These are phyloP conservation scores for Aleurites moluccanus DNA, from an alignment of 441 rosid genomes.

Conservation along the genomic window DNA sequence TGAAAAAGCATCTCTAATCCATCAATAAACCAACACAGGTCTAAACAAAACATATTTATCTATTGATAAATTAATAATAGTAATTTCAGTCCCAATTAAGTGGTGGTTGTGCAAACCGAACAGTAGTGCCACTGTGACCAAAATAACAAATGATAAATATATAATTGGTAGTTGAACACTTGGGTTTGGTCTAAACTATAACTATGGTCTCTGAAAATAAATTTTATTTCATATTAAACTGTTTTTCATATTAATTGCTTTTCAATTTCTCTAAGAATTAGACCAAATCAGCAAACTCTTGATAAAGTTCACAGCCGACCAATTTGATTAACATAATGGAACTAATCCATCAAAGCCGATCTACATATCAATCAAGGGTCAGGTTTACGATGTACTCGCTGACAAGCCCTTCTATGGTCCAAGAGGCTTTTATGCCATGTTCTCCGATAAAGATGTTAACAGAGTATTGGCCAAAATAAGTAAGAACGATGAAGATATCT, in stretches of 20 bases:
- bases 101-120: background rate
- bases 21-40: too few species aligned
- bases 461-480: conserved; percentile 93
- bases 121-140: too few species aligned
- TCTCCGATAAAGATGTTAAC: conserved; percentile 83
- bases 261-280: background rate
- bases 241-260: too few species aligned
- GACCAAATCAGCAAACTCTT: background rate
- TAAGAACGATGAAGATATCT: conserved; percentile 74
- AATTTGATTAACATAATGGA: conserved; percentile 68
- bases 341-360: conserved; percentile 69
- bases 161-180: background rate
- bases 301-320: conserved; percentile 70
- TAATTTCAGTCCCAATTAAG: background rate
- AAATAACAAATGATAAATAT: background rate
- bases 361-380: conserved; percentile 77
- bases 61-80: too few species aligned
- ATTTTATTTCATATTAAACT: too few species aligned
- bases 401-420: conserved; percentile 77
- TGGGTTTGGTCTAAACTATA: too few species aligned
- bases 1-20: too few species aligned
- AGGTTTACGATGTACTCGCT: conserved; percentile 69
- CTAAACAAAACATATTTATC: too few species aligned
- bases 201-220: too few species aligned
- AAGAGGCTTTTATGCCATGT: conserved; percentile 66